Base-by-base conservation (phyloP, 768 basidiomycete genomes). In the Phanerodontia chrysosporium region DNA sequence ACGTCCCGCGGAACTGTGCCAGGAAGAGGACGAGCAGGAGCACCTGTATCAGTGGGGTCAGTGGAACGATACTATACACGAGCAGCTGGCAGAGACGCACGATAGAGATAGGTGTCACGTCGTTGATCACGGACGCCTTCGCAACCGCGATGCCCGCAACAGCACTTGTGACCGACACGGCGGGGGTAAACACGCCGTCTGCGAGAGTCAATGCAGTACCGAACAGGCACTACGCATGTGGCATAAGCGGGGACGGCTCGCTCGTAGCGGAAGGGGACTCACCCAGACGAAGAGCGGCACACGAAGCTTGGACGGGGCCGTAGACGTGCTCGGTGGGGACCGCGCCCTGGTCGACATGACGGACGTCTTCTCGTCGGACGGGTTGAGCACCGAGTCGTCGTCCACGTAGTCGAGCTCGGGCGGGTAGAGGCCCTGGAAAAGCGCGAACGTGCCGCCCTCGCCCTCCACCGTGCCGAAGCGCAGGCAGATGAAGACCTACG, bases 121-220 rank as follows among this genome's bases (percentile, higher is more conserved):
- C 72, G 10, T 70, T 61, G 1, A 64, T 54, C 8, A 87, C 78
- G 2, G 72, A 73, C 0, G 81, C 75, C 45, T 81, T 80, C 9
- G 83, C 85, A 14, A 87, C 80, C 0, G 78, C 83, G 59, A 89
- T 84, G n/a, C 88, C 87, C 16, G 75, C 81, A 1, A 89, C 84
- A 4, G 86, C 86, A 39, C 82, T 83, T 0, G 83, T 85, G 8
- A 89, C 83, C 0, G 84, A 85, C 6, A 89, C 86, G 5, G 87
- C 85, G 3, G 86, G 84, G 0, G 86, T 87, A 35, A 89, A 78
- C 22, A 86, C 72, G 32, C 87, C 87, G 60, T 89, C 87, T 0
- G 85, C 82, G 73, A 89, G 78, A 0, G 86, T 86, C 45, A 88
- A 72, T 14, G 81, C 79, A 45, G 86, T 87, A 30, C 84, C 87